Evolutionary conservation across 1,284 basidiomycete species (phyloP), one percentile per base, ranked within the genome.

Genomic region (Tylopilus sp.): DNA sequence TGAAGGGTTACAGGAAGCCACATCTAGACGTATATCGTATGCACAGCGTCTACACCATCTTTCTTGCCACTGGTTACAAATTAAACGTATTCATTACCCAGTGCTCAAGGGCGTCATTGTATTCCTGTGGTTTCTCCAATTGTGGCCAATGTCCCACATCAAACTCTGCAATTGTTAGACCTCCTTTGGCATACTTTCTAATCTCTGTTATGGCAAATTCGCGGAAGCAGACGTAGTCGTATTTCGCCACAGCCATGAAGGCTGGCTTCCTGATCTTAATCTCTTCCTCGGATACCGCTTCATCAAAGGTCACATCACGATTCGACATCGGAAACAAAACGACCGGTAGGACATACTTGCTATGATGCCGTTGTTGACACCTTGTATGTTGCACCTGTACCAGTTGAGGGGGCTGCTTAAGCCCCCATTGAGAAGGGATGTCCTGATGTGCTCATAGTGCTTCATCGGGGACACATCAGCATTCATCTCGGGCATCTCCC

Each of bases 101-200:
- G 26, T 36, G 46, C 31, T 66, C 52, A 33, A 71, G 64, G 15
- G 66, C 68, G 1, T 48, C 49, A 21, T 66, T 71, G 23, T 66
- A 55, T 6, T 58, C 55, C n/a, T 56, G 50, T 0, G 69, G 52
- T 29, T 48, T 59, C 42, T 67, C 65, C 52, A 68, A 18, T 0
- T 59, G 64, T 4, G 49, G 43, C 64, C 67, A 68, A 31, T 68
- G 66, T 0, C 66, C 69, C 4, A 51, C 54, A 16, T 70, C 60
- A 23, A 71, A 63, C 38, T 66, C 63, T 29, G 43, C 61, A 9
- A 55, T 41, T 12, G 63, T 60, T 21, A 65, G 44, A 23, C 65
- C 65, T 30, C 54, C 58, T 29, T 44, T 45, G 7, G 67, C 63
- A 46, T 66, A 54, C 44, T 69, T 63, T 41, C 65, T 33, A 0